Conservation (phyloP, 2,329 filamentous ascomycete species). For the Phialocephala sp. region DNA sequence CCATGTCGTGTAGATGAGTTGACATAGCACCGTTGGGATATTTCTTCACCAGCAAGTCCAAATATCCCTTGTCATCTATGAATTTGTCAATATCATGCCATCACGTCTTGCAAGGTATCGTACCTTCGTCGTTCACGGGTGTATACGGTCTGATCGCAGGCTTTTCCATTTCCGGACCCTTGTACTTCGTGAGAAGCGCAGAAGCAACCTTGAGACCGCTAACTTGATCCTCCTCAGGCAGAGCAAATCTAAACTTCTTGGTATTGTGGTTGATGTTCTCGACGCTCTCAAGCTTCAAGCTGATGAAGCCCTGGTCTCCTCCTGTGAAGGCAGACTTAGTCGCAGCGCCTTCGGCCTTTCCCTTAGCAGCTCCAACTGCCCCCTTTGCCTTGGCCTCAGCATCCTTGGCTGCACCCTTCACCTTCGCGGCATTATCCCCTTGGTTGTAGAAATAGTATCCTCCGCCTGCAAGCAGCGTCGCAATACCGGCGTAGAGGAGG, state of each 20-base stretch:
- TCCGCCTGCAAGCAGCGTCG: conserved; percentile 61
- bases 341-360: conserved; percentile 41
- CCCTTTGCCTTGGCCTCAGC: conserved; percentile 60
- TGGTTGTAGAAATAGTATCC: conserved; percentile 59
- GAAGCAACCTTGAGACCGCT: conserved; percentile 84
- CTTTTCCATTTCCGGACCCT: conserved; percentile 83
- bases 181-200: conserved; percentile 91
- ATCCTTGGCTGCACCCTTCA: conserved; percentile 59
- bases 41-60: conserved; percentile 91
- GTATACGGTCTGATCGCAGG: conserved; percentile 91
- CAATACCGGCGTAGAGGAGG: conserved; percentile 65
- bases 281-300: conserved; percentile 77
- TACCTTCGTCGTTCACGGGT: conserved; percentile 84
- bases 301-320: conserved; percentile 88
- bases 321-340: conserved; percentile 68
- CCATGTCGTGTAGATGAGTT: conserved; percentile 82
- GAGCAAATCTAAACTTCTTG: conserved; percentile 87
- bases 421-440: conserved; percentile 56
- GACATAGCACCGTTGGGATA: conserved; percentile 95
- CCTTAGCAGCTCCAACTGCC: conserved; percentile 42
- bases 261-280: conserved; percentile 92
- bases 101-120: not conserved
- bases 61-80: conserved; percentile 73
- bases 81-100: conserved; percentile 26
- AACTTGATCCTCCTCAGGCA: conserved; percentile 83